Evolutionary conservation across 2,329 filamentous ascomycete species (phyloP), one percentile per base, ranked within the genome.

Genomic region (Verticillium zaregamsianum): DNA sequence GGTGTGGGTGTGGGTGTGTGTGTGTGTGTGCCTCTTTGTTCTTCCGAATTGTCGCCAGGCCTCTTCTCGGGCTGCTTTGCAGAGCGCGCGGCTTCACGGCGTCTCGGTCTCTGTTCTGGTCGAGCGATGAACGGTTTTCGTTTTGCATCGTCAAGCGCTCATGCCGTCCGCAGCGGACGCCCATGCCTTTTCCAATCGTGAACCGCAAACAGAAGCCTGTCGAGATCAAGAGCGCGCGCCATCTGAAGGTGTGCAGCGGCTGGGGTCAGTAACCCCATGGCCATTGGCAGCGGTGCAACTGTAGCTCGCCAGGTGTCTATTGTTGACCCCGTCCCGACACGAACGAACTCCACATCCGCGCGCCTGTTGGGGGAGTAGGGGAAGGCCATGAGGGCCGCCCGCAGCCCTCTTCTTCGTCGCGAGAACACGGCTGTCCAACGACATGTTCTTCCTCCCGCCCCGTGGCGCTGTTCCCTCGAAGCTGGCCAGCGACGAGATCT

Each of bases 211-310:
- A 23, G 45, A 49, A 49, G 45, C n/a, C 45, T 32, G 54, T 55
- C 54, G 54, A 23, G 25, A 15, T 17, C 39, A 25, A 49, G 57
- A 58, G 57, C 57, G 57, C 57, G 57, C 57, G 57, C 57, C 37
- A 49, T 45, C 37, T 58, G 57, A 45, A 40, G 57, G 15, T 28
- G 23, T 40, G 57, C 37, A 45, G 37, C 57, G 32, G 35, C 23
- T 17, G 20, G 37, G 37, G 37, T 2, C 25, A 49, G 45, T n/a
- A 23, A 49, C n/a, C 45, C 23, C 45, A 49, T 49, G 45, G 45
- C 45, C n/a, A 49, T 49, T 49, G 45, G 45, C 45, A 49, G 45
- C 12, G 45, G 23, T 49, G 45, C 45, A 49, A 28, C 45, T 49
- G 45, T 9, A 49, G 20, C n/a, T 23, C 20, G 23, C 45, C 45